Conservation (phyloP, 2,329 filamentous ascomycete species). For the Westerdykella sp. region DNA sequence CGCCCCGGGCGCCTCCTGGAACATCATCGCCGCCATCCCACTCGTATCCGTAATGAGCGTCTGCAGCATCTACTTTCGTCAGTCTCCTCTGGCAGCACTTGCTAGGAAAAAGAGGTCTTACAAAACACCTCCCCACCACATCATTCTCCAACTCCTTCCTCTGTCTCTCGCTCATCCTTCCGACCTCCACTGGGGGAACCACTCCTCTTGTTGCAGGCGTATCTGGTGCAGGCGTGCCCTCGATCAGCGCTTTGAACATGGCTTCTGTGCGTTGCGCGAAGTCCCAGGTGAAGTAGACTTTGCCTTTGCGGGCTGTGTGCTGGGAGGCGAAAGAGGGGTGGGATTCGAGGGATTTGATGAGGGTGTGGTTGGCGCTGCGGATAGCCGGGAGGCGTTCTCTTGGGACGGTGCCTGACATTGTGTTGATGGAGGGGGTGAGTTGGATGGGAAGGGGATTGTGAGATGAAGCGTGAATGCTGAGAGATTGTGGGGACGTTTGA, state of each 20-base stretch:
- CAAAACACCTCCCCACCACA: conserved; percentile 9
- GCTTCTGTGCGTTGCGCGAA: conserved; percentile 10
- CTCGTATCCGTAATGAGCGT: conserved; percentile 6
- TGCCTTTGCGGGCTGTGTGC: conserved; percentile 5
- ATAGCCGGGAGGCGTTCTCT: conserved; percentile 5
- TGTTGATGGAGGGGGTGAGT: too few species aligned
- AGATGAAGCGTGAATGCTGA: background rate
- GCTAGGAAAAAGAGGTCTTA: background rate
- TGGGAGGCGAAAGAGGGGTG: conserved; percentile 10
- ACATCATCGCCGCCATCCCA: conserved; percentile 7
- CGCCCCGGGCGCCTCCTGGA: conserved; percentile 6
- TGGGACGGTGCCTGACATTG: too few species aligned
- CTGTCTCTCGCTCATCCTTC: conserved; percentile 7
- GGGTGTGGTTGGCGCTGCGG: conserved; percentile 3
- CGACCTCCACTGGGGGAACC: conserved; percentile 4
- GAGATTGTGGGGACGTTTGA: background rate
- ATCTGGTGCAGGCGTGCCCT: conserved; percentile 6
- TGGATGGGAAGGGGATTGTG: background rate
- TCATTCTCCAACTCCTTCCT: conserved; percentile 8
- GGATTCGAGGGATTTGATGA: conserved; percentile 10
- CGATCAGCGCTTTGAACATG: conserved; percentile 10
- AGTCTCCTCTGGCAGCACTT: background rate
- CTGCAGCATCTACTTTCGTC: background rate
- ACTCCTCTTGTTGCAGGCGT: conserved; percentile 7
- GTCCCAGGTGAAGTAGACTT: conserved; percentile 14